Evolutionary conservation across 2,329 filamentous ascomycete genomes (phyloP).

Genomic region (Claviceps africana): DNA sequence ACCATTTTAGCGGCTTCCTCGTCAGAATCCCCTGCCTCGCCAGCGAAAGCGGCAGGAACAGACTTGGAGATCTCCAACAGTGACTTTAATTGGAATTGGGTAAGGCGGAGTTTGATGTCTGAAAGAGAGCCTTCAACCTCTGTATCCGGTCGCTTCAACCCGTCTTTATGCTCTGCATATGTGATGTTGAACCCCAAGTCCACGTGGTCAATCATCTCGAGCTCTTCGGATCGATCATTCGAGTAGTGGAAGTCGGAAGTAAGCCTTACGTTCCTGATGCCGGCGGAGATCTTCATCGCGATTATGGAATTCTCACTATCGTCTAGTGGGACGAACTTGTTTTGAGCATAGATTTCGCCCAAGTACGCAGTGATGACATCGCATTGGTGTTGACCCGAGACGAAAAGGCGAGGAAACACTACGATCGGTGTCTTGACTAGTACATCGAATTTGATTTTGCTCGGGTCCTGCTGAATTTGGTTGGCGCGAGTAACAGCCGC

Average conservation of each 20-base stretch:
- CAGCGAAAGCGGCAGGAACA: slow-evolving; percentile 72
- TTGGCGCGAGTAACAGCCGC: slow-evolving; percentile 88
- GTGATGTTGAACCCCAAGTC: slow-evolving; percentile 87
- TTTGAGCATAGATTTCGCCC: slow-evolving; percentile 94
- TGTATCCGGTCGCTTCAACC: slow-evolving; percentile 69
- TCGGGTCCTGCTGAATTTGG: slow-evolving; percentile 80
- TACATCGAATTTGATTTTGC: slow-evolving; percentile 86
- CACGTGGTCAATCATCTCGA: slow-evolving; percentile 95
- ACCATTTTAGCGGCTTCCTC: slow-evolving; percentile 65
- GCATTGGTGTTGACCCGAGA: slow-evolving; percentile 53
- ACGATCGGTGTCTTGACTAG: slow-evolving; percentile 91
- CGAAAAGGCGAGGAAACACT: slow-evolving; percentile 72
- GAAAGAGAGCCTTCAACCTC: slow-evolving; percentile 89
- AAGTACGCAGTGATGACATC: slow-evolving; percentile 86
- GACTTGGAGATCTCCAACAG: slow-evolving; percentile 76
- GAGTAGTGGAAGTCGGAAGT: slow-evolving; percentile 81
- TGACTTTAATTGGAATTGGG: slow-evolving; percentile 82
- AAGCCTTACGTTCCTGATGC: slow-evolving; percentile 80
- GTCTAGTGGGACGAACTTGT: slow-evolving; percentile 75
- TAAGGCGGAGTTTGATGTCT: slow-evolving; percentile 78
- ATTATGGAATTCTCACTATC: slow-evolving; percentile 59
- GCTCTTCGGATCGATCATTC: slow-evolving; percentile 58
- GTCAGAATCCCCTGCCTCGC: slow-evolving; percentile 52
- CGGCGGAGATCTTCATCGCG: slow-evolving; percentile 80
- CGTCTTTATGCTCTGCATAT: slow-evolving; percentile 72